Conservation (phyloP, 345 rosid genomes). For the Gossypium longicalyx region DNA sequence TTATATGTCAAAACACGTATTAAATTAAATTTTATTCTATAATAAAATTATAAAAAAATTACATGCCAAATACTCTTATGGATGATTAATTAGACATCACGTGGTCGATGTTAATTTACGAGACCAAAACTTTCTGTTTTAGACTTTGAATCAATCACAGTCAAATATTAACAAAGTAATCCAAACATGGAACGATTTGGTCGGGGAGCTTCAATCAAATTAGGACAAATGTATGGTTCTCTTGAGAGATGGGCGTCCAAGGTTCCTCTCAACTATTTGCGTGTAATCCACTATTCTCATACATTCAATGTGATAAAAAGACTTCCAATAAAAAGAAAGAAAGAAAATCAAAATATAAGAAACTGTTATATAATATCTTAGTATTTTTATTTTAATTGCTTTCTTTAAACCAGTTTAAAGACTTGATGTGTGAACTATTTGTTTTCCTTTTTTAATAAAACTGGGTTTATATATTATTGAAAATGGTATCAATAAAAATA, state of each 20-base stretch:
- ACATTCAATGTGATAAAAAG: no score
- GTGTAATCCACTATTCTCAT: not conserved
- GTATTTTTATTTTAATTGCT: not conserved
- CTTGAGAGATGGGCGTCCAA: not conserved
- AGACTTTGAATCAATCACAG: not conserved
- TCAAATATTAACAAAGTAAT: not conserved
- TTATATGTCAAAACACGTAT: no score
- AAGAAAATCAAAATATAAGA: no score
- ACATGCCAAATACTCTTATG: not conserved
- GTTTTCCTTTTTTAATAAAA: no score
- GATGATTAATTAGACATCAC: not conserved
- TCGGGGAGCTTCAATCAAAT: not conserved
- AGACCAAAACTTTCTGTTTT: not conserved
- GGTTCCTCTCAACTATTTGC: not conserved
- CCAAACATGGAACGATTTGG: not conserved
- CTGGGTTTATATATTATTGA: no score
- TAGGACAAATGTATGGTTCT: not conserved
- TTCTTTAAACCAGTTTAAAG: not conserved
- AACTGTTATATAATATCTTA: not conserved
- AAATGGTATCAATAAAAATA: no score
- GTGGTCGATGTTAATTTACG: not conserved
- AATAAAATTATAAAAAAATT: no score
- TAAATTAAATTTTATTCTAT: no score
- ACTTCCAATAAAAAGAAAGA: no score
- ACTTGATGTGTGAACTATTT: not conserved